phyloP scores from a whole-genome alignment of 768 basidiomycete species.

The Agaricus blazei region DNA sequence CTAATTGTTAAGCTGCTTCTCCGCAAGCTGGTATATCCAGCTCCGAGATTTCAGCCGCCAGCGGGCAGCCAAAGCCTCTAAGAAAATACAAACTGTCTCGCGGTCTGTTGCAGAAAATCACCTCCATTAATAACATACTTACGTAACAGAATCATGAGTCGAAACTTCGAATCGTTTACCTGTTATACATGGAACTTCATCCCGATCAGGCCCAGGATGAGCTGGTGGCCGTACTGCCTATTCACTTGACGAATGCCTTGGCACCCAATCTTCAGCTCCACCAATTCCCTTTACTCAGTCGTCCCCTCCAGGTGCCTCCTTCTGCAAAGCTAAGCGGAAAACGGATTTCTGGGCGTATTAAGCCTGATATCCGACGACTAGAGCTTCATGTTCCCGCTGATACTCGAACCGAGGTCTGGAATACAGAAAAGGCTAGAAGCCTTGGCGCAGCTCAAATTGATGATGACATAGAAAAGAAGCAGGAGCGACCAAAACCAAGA shows the following conservation, averaged over 20 bases:
- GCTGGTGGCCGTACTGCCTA: constrained; percentile 62
- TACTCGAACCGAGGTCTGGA: constrained; percentile 77
- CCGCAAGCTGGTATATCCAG: no score
- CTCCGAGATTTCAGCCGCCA: no score
- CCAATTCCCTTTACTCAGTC: constrained; percentile 73
- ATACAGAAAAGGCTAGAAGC: constrained; percentile 59
- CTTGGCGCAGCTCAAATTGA: constrained; percentile 62
- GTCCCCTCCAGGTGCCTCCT: constrained; percentile 73
- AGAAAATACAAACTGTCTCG: no score
- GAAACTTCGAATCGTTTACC: neutral
- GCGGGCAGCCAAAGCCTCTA: no score
- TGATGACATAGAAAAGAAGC: constrained; percentile 77
- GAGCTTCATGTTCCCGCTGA: constrained; percentile 85
- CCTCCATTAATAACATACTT: no score
- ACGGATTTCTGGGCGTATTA: constrained; percentile 68
- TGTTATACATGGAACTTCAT: constrained; percentile 15
- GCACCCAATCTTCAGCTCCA: constrained; percentile 67
- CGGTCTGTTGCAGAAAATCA: no score
- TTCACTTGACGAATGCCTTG: constrained; percentile 63
- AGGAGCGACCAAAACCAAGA: constrained; percentile 44
- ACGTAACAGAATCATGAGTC: constrained; percentile 9
- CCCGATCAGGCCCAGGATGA: constrained; percentile 44
- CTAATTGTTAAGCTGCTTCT: no score
- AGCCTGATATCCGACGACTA: constrained; percentile 53
- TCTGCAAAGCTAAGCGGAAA: constrained; percentile 71